These are phyloP conservation scores for Dalechampia spathulata DNA, from an alignment of 441 rosid genomes.

Conservation along the genomic window DNA sequence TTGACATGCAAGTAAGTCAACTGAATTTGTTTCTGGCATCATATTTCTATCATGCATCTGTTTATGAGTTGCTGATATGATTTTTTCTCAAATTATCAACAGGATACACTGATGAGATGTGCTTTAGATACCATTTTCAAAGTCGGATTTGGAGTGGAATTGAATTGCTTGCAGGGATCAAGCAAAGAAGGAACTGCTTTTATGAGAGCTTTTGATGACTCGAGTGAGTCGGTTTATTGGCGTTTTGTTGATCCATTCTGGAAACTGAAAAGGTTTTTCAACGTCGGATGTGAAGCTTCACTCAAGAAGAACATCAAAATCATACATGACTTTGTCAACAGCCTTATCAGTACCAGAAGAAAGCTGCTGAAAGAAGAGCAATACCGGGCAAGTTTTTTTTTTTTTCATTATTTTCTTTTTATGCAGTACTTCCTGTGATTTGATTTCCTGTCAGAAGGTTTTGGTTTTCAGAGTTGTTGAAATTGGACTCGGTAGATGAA, in stretches of 20 bases:
- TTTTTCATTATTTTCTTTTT: too few relatives aligned
- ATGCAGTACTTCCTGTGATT: too few relatives aligned
- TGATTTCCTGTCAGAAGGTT: too few relatives aligned
- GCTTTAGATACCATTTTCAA: slow-evolving; percentile 67
- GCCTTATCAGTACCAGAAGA: slow-evolving; percentile 41
- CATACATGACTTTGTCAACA: slow-evolving; percentile 40
- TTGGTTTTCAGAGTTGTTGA: neutral
- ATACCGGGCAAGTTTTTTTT: slow-evolving; percentile 21
- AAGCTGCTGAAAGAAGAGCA: slow-evolving; percentile 15
- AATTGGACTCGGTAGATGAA: neutral
- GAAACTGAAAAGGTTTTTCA: slow-evolving; percentile 52
- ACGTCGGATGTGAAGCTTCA: slow-evolving; percentile 50
- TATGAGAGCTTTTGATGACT: slow-evolving; percentile 72
- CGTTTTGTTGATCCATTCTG: slow-evolving; percentile 58
- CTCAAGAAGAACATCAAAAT: slow-evolving; percentile 41
- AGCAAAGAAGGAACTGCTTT: slow-evolving; percentile 39
- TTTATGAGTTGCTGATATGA: neutral
- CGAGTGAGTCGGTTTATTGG: slow-evolving; percentile 36
- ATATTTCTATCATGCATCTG: neutral
- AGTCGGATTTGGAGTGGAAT: slow-evolving; percentile 76
- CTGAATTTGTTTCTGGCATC: neutral
- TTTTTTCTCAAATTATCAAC: neutral
- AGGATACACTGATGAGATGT: slow-evolving; percentile 63
- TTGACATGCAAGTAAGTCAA: slow-evolving; percentile 59
- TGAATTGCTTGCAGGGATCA: slow-evolving; percentile 53